Evolutionary conservation across 2,329 filamentous ascomycete species (phyloP).

Genomic region (Juglanconis sp.): DNA sequence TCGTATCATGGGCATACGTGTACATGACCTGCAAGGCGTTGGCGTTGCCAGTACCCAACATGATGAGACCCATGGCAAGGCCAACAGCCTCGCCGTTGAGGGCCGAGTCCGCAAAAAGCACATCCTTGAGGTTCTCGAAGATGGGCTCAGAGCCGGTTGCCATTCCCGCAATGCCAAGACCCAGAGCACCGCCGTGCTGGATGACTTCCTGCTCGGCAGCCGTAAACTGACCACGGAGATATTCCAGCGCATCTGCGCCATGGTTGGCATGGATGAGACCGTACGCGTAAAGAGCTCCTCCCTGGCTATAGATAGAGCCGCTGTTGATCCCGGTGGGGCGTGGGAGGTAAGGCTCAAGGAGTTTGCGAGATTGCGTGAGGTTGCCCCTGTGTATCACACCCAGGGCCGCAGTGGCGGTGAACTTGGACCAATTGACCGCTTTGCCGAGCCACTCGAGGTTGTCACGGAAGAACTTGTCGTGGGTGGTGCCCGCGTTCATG

Average conservation of each 20-base stretch:
- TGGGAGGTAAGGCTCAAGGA: constrained; percentile 91
- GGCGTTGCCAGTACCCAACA: constrained; percentile 96
- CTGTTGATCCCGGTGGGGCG: constrained; percentile 68
- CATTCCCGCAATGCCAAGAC: constrained; percentile 96
- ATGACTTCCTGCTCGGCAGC: constrained; percentile 85
- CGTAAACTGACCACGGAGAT: constrained; percentile 71
- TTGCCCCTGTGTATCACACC: constrained; percentile 97
- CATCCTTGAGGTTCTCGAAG: constrained; percentile 84
- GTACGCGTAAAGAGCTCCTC: constrained; percentile 91
- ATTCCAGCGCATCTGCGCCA: constrained; percentile 82
- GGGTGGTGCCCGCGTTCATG: constrained; percentile 98
- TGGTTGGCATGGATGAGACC: constrained; percentile 97
- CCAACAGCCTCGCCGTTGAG: constrained; percentile 96
- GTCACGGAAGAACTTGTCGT: constrained; percentile 97
- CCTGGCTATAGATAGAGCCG: constrained; percentile 92
- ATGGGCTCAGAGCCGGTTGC: constrained; percentile 87
- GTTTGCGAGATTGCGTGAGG: constrained; percentile 85
- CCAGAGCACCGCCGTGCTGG: constrained; percentile 92
- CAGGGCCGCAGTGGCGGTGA: constrained; percentile 91
- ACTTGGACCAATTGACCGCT: constrained; percentile 99
- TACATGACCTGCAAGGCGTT: constrained; percentile 96
- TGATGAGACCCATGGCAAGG: constrained; percentile 93
- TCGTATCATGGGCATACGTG: constrained; percentile 93
- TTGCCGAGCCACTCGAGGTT: constrained; percentile 98
- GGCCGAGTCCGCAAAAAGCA: constrained; percentile 90